These are phyloP conservation scores for Amoeboaphelidium occidentale DNA, from an alignment of 371 early-diverging fungal genomes.

Conservation along the genomic window DNA sequence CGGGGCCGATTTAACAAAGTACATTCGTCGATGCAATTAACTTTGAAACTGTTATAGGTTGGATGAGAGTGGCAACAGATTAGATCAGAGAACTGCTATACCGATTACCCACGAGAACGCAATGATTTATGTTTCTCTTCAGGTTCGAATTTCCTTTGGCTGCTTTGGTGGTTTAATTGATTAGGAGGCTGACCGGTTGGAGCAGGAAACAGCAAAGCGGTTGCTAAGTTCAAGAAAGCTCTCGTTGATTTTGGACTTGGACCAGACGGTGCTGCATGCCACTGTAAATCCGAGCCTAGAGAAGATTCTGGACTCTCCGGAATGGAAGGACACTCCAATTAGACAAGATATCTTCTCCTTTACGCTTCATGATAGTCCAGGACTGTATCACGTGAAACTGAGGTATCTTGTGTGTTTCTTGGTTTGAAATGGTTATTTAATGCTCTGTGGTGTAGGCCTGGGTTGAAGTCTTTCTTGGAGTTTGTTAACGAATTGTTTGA, in stretches of 20 bases:
- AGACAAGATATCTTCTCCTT: constrained; percentile 20
- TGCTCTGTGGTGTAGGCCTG: constrained; percentile 38
- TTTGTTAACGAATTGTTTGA: constrained; percentile 45
- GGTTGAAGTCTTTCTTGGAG: constrained; percentile 49
- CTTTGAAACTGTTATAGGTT: constrained; percentile 24
- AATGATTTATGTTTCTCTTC: not conserved
- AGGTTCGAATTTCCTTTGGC: no score
- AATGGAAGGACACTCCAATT: not conserved
- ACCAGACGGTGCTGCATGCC: constrained; percentile 97
- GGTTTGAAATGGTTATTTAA: not conserved
- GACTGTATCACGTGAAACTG: not conserved
- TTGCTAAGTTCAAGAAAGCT: constrained; percentile 43
- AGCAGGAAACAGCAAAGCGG: constrained; percentile 34
- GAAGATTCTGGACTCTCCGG: constrained; percentile 30
- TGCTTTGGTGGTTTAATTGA: not conserved
- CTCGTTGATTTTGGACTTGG: constrained; percentile 90
- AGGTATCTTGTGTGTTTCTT: constrained; percentile 3
- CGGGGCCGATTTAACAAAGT: constrained; percentile 44
- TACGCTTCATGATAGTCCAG: constrained; percentile 12
- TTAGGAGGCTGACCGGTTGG: constrained; percentile 56
- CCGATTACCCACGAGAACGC: not conserved
- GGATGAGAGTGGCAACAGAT: not conserved
- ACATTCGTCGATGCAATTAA: constrained; percentile 40
- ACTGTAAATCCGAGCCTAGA: constrained; percentile 53
- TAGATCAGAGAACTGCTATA: not conserved